Conservation (phyloP, 2,329 filamentous ascomycete genomes). For the Pezicula radicicola region DNA sequence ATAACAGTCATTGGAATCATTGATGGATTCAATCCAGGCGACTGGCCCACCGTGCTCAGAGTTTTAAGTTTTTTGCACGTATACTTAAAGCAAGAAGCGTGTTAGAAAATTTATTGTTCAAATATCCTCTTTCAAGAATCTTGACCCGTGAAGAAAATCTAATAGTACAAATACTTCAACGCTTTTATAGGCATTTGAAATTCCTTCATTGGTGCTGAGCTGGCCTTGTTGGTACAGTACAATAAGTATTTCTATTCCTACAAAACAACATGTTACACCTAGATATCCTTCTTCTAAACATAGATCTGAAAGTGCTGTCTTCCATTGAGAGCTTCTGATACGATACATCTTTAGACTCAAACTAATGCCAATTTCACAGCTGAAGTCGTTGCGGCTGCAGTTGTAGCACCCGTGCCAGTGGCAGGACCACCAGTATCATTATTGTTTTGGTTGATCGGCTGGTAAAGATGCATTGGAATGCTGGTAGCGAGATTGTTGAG, state of each 20-base stretch:
- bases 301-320: not conserved
- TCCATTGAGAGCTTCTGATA: not conserved
- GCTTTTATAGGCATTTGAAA: not conserved
- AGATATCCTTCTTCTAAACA: not conserved
- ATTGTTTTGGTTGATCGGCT: slow-evolving; percentile 60
- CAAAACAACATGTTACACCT: not conserved
- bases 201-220: not conserved
- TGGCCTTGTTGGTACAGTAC: not conserved
- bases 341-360: not conserved
- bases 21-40: too few species aligned
- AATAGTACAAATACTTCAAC: not conserved
- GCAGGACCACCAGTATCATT: slow-evolving; percentile 46
- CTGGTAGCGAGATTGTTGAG: slow-evolving; percentile 40
- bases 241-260: not conserved
- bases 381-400: slow-evolving; percentile 19
- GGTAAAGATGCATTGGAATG: slow-evolving; percentile 56
- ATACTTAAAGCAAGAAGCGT: not conserved
- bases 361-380: not conserved
- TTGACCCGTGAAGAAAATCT: not conserved
- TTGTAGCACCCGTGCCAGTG: slow-evolving; percentile 31
- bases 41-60: not conserved
- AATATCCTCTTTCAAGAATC: not conserved
- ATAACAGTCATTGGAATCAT: too few species aligned
- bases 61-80: not conserved
- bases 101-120: not conserved